phyloP scores from a whole-genome alignment of 768 basidiomycete genomes.

The Termitomyces sp. region DNA sequence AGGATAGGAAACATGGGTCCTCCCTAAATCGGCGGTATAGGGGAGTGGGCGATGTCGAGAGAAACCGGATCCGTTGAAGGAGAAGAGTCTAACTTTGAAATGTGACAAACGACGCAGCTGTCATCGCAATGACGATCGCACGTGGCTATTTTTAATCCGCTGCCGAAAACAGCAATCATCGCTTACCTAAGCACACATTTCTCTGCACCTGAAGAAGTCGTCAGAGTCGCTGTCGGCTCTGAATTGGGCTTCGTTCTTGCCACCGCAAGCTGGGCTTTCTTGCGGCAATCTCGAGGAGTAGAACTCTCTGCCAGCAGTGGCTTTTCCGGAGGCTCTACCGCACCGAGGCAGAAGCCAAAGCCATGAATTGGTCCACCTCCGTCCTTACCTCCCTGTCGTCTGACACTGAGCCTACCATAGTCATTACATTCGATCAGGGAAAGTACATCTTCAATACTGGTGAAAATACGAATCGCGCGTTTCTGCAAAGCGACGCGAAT shows the following conservation, averaged over 20 bases:
- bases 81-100: conserved; percentile 7
- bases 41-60: conserved; percentile 4
- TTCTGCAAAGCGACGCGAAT: conserved; percentile 62
- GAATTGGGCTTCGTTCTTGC: conserved; percentile 7
- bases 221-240: conserved; percentile 8
- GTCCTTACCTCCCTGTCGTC: conserved; percentile 58
- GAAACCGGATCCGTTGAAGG: not conserved
- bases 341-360: conserved; percentile 7
- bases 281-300: conserved; percentile 4
- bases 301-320: conserved; percentile 5
- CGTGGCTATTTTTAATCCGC: not conserved
- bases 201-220: conserved; percentile 6
- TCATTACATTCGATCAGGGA: conserved; percentile 71
- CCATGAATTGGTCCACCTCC: conserved; percentile 63
- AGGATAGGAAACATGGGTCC: conserved; percentile 7
- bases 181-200: conserved; percentile 12
- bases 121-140: conserved; percentile 7
- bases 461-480: conserved; percentile 76
- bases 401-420: conserved; percentile 80
- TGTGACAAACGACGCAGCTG: conserved; percentile 8
- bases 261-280: conserved; percentile 14
- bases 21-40: conserved; percentile 8
- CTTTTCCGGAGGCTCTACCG: conserved; percentile 14
- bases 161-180: not conserved
- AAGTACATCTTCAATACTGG: conserved; percentile 90